Percentiles rank a stretch among this genome's conserved stretches.
These are phyloP conservation scores for Macrolepiota albuminosa DNA, from an alignment of 768 basidiomycete genomes.

Conservation along the genomic window DNA sequence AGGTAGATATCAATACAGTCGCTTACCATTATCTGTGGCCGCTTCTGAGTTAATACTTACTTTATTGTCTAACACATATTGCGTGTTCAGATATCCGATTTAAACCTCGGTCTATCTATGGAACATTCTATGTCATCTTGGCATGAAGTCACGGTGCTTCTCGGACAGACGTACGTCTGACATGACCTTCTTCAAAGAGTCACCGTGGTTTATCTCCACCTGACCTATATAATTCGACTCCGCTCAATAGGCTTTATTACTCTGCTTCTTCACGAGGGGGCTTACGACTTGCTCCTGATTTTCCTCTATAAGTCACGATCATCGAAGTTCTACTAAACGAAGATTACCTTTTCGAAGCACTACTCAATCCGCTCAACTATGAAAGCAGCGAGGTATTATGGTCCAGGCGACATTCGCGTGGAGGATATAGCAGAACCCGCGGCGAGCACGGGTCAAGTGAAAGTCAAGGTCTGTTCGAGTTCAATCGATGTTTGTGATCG, in stretches of 20 bases:
- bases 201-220: not conserved
- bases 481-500: constrained; percentile 1
- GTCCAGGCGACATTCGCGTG: constrained; percentile 37
- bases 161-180: not conserved
- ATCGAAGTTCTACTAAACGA: not conserved
- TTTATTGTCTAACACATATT: too few relatives aligned
- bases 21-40: too few relatives aligned
- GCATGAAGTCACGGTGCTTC: not conserved
- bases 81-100: not conserved
- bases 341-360: not conserved
- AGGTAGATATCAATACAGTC: too few relatives aligned
- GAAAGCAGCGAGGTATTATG: constrained; percentile 44
- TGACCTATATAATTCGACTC: not conserved
- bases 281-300: not conserved
- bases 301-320: not conserved
- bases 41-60: too few relatives aligned
- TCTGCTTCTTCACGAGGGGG: not conserved
- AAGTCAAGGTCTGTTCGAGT: constrained; percentile 32
- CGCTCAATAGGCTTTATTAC: not conserved
- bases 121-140: not conserved
- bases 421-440: constrained; percentile 36
- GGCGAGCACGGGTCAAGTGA: constrained; percentile 32
- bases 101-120: not conserved
- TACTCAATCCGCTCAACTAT: not conserved
- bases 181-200: not conserved